Base-by-base conservation (phyloP, 306 rosid genomes). In the Cucurbita maxima region DNA sequence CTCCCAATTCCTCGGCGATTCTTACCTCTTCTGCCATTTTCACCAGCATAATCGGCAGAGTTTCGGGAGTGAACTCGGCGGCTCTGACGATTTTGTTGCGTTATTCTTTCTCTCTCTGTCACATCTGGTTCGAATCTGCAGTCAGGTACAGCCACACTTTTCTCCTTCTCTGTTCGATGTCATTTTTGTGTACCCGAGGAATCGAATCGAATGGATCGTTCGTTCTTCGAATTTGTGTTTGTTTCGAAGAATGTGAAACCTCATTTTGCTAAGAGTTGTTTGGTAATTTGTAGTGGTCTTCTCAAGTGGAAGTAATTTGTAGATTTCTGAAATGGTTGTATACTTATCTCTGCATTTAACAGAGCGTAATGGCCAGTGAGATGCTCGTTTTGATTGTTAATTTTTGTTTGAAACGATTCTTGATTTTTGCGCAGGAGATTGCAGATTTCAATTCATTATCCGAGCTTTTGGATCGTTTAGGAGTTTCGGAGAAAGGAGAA, bases 1-100 rank as follows among this genome's bases (percentile, higher is more conserved):
- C 41, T 19, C 53, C 40, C 73, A 47, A 68, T 68, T 68, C 56
- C 73, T 68, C 73, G 73, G 57, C 57, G 73, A 68, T 68, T 68
- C 45, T 68, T 68, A 45, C 34, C 73, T 45, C 40, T 43, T 43
- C 72, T 43, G 54, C 37, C 37, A 43, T 66, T 66, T 25, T 22
- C 56, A 68, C 56, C 56, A 68, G 41, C 20, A 30, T 45, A 68
- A 20, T 20, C 73, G 73, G 25, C 73, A 47, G 57, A 68, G 43
- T 25, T 25, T 25, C 25, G 25, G 25, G 25, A 25, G 25, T 25
- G 25, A 25, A 25, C 25, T 25, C 25, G 25, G 25, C 25, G 25
- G 25, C 19, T 10, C 55, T 30, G 72, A 55, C 72, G 72, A 67
- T 67, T 67, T n/a, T 43, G 38, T 11, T 38, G 72, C 54, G 11